A percentile compares a stretch with the other conserved stretches of the same genome.
Conservation (phyloP, 768 basidiomycete species). For the Gyrodon lividus region DNA sequence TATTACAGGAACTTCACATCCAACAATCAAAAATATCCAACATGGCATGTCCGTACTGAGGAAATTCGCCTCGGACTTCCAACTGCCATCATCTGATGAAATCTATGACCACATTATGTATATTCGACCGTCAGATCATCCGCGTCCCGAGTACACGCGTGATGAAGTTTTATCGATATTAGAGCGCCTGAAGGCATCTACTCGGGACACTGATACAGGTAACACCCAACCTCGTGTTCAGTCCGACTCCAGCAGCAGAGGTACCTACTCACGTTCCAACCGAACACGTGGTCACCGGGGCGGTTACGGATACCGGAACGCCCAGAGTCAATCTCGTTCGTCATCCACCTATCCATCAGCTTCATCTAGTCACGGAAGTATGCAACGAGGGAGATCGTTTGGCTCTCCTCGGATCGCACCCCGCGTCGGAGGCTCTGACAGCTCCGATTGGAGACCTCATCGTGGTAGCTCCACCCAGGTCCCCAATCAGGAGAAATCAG, state of each 20-base stretch:
- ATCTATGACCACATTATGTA: conserved; percentile 60
- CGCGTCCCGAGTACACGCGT: conserved; percentile 46
- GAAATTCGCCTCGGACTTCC: conserved; percentile 63
- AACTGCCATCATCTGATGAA: conserved; percentile 54
- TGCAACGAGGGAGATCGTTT: conserved; percentile 11
- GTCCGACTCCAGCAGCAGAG: conserved; percentile 8
- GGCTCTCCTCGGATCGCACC: conserved; percentile 11
- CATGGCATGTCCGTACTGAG: conserved; percentile 60
- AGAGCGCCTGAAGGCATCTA: conserved; percentile 40
- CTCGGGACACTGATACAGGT: conserved; percentile 15
- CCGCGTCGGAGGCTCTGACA: conserved; percentile 17
- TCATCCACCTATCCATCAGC: neutral
- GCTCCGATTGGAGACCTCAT: conserved; percentile 18
- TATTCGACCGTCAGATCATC: conserved; percentile 37
- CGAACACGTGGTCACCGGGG: conserved; percentile 23
- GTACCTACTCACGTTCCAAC: conserved; percentile 8
- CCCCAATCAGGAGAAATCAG: conserved; percentile 16
- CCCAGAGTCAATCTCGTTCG: neutral
- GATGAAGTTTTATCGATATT: conserved; percentile 54
- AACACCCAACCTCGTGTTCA: conserved; percentile 5
- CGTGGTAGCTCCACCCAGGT: conserved; percentile 3
- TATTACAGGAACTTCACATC: conserved; percentile 63
- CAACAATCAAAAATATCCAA: conserved; percentile 66
- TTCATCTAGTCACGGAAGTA: neutral
- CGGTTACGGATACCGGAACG: conserved; percentile 16